phyloP scores from a whole-genome alignment of 495 filamentous ascomycete species.

The Hypoxylon trugodes region DNA sequence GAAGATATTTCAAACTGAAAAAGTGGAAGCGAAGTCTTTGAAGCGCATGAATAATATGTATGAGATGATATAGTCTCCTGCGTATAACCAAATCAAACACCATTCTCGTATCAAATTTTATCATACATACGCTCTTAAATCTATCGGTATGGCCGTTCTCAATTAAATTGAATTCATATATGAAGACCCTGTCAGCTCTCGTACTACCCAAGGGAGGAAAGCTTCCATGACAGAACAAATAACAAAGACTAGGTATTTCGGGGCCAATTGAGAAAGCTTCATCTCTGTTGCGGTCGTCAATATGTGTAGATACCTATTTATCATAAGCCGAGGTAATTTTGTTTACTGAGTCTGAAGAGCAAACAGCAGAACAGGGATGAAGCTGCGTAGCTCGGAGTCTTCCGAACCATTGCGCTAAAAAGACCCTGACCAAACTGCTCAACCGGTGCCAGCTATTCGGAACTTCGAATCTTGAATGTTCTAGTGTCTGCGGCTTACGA shows the following conservation, averaged over 20 bases:
- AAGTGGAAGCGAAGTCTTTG: background rate
- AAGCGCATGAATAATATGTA: slow-evolving; percentile 1
- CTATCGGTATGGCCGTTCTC: slow-evolving; percentile 10
- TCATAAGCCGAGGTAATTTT: background rate
- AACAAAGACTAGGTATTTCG: too few species aligned
- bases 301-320: background rate
- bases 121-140: background rate
- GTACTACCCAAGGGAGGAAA: background rate
- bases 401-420: slow-evolving; percentile 14
- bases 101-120: slow-evolving; percentile 2
- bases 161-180: background rate
- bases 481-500: background rate
- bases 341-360: background rate
- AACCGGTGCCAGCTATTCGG: slow-evolving; percentile 4
- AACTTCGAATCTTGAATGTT: background rate
- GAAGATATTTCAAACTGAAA: background rate
- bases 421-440: background rate
- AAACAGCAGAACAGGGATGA: slow-evolving; percentile 8
- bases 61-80: slow-evolving; percentile 1
- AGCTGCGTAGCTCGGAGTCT: slow-evolving; percentile 11
- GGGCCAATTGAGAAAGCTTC: too few species aligned
- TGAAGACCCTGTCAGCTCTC: background rate
- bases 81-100: background rate
- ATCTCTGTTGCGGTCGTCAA: too few species aligned
- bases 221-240: too few species aligned